Evolutionary conservation across 495 filamentous ascomycete genomes (phyloP), one percentile per base, ranked within the genome.

Genomic region (Hypoxylon fragiforme): DNA sequence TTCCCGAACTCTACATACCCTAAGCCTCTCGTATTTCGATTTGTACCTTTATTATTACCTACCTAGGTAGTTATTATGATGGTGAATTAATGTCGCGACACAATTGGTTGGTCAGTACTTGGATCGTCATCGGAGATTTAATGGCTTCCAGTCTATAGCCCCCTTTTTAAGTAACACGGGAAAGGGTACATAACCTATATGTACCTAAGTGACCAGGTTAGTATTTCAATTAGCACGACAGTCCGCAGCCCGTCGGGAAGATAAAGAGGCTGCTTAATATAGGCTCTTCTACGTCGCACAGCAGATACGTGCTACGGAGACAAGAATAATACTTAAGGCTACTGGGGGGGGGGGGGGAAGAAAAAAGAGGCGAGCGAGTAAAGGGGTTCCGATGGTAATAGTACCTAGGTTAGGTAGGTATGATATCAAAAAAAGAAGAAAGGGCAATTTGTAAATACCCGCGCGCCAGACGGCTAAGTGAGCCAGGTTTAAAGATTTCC

Each of bases 381-480:
- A 40, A 22, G 35, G 50, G 14, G 30, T 11, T 30, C 4, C 4
- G 14, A 3, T 24, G 42, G 13, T 28, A 35, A 7, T 21, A n/a
- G n/a, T n/a, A n/a, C n/a, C n/a, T n/a, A n/a, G n/a, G n/a, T n/a
- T n/a, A n/a, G n/a, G n/a, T n/a, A n/a, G n/a, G n/a, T n/a, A n/a
- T n/a, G n/a, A n/a, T n/a, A n/a, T n/a, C n/a, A n/a, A n/a, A n/a
- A n/a, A n/a, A 12, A 40, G 16, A 34, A 8, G 46, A 26, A 34
- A 39, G 13, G 15, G 2, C 22, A 37, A 26, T 21, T 38, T n/a
- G 37, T 36, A 47, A 50, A 60, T 62, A 65, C 50, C 62, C 65
- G 65, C 65, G 65, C 65, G 65, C 62, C 55, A 67, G 65, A 62
- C 57, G 65, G 65, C 64, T 64, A 47, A 57, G 37, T 14, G 9